phyloP scores from a whole-genome alignment of 257 asterid species.

The Cordia subcordata region DNA sequence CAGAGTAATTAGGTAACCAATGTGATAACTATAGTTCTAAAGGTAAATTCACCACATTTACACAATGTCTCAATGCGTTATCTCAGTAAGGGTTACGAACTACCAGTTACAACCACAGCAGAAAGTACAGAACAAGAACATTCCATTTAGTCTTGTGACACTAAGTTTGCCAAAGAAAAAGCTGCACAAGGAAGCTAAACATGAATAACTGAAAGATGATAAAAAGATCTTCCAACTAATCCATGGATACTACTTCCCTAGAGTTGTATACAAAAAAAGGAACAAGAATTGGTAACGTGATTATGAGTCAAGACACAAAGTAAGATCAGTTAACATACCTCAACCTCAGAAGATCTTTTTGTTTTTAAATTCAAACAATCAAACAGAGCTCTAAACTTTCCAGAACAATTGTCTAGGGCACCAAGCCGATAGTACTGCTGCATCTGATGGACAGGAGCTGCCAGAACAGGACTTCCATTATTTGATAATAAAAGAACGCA shows the following conservation, averaged over 20 bases:
- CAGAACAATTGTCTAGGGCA: slow-evolving; percentile 62
- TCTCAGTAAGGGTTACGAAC: too few species aligned
- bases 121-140: too few species aligned
- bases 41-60: too few species aligned
- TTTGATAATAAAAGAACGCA: not conserved
- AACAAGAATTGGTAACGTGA: not conserved
- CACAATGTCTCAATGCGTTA: too few species aligned
- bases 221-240: not conserved
- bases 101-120: too few species aligned
- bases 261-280: not conserved
- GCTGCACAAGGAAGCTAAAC: not conserved
- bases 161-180: too few species aligned
- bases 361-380: slow-evolving; percentile 85
- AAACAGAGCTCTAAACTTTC: slow-evolving; percentile 59
- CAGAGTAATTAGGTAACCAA: too few species aligned
- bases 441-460: slow-evolving; percentile 96
- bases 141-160: too few species aligned
- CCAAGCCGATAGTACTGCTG: slow-evolving; percentile 90
- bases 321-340: slow-evolving; percentile 39
- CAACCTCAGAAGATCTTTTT: slow-evolving; percentile 56
- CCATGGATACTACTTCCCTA: too few species aligned
- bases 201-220: not conserved
- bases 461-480: slow-evolving; percentile 12
- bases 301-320: not conserved
- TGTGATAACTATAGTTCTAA: too few species aligned